Base-by-base conservation (phyloP, 2,329 filamentous ascomycete genomes). In the Ceratocystis colombiana region DNA sequence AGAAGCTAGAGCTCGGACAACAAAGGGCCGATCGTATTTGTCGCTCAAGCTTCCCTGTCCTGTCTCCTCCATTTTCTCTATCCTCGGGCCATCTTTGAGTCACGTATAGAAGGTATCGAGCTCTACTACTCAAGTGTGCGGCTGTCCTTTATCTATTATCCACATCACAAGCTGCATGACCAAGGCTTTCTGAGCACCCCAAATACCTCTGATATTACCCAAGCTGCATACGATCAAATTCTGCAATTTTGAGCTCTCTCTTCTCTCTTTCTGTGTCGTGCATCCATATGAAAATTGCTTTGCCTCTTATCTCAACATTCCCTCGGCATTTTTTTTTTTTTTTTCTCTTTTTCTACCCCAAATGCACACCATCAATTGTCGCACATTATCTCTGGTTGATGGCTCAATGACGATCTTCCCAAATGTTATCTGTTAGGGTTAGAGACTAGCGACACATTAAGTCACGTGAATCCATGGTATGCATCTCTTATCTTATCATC, bases 11-110 rank as follows among this genome's bases (percentile, higher is more conserved):
- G 22, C 37, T 28, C 5, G 41, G 61, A 12, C 37, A 28, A 5
- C 28, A 53, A 48, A 10, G 62, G 62, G 62, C 44, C 62, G 55
- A 59, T 59, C 48, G 55, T 33, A 37, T 30, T 57, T 20, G 55
- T 30, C 28, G 28, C 55, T n/a, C 55, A 59, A 30, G 22, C 55
- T 20, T 37, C 33, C 55, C 37, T 20, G 25, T 8, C 55, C 37
- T 20, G 25, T 10, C 55, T 25, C 25, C 50, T 55, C 50, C 5
- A 20, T 55, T 6, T 55, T 28, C 50, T 28, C 46, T 6, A 2
- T 48, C 46, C 20, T 53, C 48, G 20, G 20, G 22, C 2, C 48
- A 28, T 15, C 48, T 28, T 25, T 53, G 3, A 10, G 17, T 37
- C 53, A 30, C 55, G 28, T 7, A 17, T n/a, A 5, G 55, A 33